phyloP scores from a whole-genome alignment of 2,329 filamentous ascomycete species.

The Fusarium illudens region DNA sequence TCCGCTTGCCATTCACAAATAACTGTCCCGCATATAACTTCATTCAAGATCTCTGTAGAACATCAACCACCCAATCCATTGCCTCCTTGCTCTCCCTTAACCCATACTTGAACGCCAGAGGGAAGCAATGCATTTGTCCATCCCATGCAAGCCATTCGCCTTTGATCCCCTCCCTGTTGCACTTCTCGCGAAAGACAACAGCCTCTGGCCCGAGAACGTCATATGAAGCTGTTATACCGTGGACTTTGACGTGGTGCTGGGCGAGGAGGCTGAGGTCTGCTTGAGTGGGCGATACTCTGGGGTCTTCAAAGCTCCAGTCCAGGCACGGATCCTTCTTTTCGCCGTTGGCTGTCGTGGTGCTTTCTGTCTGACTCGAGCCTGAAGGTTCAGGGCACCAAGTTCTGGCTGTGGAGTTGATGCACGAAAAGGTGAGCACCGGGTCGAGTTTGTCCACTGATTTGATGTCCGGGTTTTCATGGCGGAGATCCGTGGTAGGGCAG shows the following conservation, averaged over 20 bases:
- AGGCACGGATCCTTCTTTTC: background rate
- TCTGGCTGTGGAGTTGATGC: slow-evolving; percentile 37
- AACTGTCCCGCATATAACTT: background rate
- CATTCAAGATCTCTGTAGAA: slow-evolving; percentile 12
- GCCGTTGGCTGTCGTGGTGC: background rate
- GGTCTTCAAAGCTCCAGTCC: slow-evolving; percentile 47
- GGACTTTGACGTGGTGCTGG: slow-evolving; percentile 52
- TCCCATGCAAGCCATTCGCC: slow-evolving; percentile 68
- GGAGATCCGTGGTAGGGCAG: slow-evolving; percentile 54
- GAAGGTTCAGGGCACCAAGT: slow-evolving; percentile 35
- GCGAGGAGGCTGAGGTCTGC: slow-evolving; percentile 49
- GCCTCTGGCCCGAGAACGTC: slow-evolving; percentile 65
- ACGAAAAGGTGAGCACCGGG: slow-evolving; percentile 33
- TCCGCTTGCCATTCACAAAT: background rate
- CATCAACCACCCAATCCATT: slow-evolving; percentile 30
- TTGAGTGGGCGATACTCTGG: slow-evolving; percentile 58
- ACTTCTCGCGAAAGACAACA: slow-evolving; percentile 56
- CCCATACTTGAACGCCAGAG: slow-evolving; percentile 58
- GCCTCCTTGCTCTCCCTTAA: slow-evolving; percentile 53
- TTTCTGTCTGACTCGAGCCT: background rate
- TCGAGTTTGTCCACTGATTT: slow-evolving; percentile 28
- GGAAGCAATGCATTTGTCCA: slow-evolving; percentile 68
- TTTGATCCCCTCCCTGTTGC: slow-evolving; percentile 51
- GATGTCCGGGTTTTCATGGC: slow-evolving; percentile 35
- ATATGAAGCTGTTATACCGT: slow-evolving; percentile 60